Evolutionary conservation across 129 eudicot genomes (phyloP), one percentile per base, ranked within the genome.

Genomic region (Deinandra increscens): DNA sequence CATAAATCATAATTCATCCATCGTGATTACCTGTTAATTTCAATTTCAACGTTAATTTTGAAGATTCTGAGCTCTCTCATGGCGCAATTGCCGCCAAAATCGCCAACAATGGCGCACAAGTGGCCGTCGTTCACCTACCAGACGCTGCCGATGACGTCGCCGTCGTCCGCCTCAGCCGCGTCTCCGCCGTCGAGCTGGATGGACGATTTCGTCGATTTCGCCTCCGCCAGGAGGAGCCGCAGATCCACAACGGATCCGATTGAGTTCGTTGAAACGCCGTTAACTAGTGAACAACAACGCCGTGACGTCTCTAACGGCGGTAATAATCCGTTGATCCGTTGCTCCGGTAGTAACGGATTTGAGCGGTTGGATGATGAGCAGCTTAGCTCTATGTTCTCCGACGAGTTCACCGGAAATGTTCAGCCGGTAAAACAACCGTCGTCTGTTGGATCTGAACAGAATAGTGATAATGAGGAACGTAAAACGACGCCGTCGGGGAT

Each of bases 31-130:
- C 31, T 26, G 31, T 19, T 18, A 2, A 8, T 6, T 49, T 5
- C 55, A 15, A 49, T 9, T 7, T 7, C 1, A 26, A 26, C n/a
- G n/a, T n/a, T n/a, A n/a, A n/a, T n/a, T n/a, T n/a, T n/a, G n/a
- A n/a, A n/a, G n/a, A n/a, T n/a, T 43, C 46, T 17, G n/a, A 19
- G 10, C 4, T 8, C 26, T 9, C 19, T 0, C 26, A 89, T 89
- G 96, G 90, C 91, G 64, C 90, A 89, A 66, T 72, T 89, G 69
- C 96, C 96, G 11, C 96, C 96, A 46, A 89, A 84, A 72, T 77
- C 85, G 10, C 93, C 96, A 19, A 43, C 79, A 60, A 83, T 88
- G 88, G 20, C 83, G 48, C 94, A 86, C 43, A 86, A 84, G 13
- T 89, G 94, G 96, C 85, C 87, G 61, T 23, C 37, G 12, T 26